phyloP scores from a whole-genome alignment of 495 filamentous ascomycete genomes.

The Rhypophila decipiens region DNA sequence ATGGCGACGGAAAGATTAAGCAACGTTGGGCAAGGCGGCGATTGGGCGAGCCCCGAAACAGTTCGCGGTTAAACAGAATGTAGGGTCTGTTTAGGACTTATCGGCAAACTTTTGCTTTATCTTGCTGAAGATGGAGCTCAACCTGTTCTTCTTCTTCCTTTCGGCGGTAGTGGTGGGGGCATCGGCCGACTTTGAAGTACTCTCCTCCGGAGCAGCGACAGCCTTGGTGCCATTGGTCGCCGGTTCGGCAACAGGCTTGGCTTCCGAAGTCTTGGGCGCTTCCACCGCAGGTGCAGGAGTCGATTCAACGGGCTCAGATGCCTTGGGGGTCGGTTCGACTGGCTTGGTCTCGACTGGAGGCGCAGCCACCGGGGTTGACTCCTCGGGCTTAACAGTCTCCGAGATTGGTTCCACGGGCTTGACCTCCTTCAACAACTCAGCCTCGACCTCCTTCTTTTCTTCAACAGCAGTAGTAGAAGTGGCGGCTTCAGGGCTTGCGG shows the following conservation, averaged over 20 bases:
- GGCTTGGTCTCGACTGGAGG: slow-evolving; percentile 10
- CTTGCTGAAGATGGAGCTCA: slow-evolving; percentile 51
- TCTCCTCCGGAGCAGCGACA: slow-evolving; percentile 10
- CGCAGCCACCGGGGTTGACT: slow-evolving; percentile 41
- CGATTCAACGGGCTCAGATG: no score
- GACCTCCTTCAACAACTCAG: slow-evolving; percentile 52
- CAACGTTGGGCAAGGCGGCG: no score
- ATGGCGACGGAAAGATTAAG: no score
- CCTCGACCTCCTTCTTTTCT: slow-evolving; percentile 72
- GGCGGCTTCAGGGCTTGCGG: no score
- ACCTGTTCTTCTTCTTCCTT: slow-evolving; percentile 54
- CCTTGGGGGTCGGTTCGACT: no score
- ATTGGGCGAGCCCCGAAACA: no score
- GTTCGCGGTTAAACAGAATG: no score
- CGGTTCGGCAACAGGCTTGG: neutral
- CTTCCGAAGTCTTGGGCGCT: slow-evolving; percentile 9
- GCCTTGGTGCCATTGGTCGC: slow-evolving; percentile 19
- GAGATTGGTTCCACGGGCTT: slow-evolving; percentile 5
- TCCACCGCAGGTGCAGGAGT: no score
- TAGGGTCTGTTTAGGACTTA: slow-evolving; percentile 13
- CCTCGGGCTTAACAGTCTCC: slow-evolving; percentile 59
- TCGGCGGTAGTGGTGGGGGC: slow-evolving; percentile 17
- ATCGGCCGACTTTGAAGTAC: slow-evolving; percentile 10
- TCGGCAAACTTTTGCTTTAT: slow-evolving; percentile 50
- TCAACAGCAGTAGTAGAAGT: no score